Conservation (phyloP, 345 rosid genomes). For the Anacardium occidentale region DNA sequence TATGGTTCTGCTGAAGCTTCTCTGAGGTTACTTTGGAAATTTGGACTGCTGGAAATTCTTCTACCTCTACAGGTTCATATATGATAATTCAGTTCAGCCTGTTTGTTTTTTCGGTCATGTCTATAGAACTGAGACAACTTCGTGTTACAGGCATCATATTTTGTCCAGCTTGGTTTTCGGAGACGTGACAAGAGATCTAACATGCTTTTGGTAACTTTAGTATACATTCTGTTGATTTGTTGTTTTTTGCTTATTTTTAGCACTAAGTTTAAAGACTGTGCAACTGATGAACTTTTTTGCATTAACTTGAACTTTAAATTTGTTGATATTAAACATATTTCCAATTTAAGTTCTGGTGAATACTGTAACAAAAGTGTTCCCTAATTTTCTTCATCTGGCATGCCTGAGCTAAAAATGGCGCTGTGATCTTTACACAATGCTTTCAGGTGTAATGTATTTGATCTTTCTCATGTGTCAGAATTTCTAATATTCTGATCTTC, state of each 20-base stretch:
- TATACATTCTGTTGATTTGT: background rate
- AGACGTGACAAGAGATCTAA: slow-evolving; percentile 92
- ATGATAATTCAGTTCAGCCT: slow-evolving; percentile 13
- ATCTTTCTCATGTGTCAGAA: background rate
- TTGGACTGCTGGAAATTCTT: slow-evolving; percentile 84
- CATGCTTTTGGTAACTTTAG: slow-evolving; percentile 79
- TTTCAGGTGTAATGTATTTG: background rate
- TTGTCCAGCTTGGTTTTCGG: slow-evolving; percentile 60
- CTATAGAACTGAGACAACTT: slow-evolving; percentile 23
- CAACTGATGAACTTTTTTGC: background rate
- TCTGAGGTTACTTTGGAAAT: slow-evolving; percentile 84
- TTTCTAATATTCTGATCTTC: slow-evolving; percentile 15
- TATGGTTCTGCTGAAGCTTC: slow-evolving; percentile 98
- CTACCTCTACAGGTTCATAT: slow-evolving; percentile 71
- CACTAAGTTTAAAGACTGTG: too few relatives aligned
- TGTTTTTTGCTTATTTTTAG: background rate
- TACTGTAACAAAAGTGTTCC: too few relatives aligned
- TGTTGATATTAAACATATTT: background rate
- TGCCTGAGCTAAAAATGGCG: background rate
- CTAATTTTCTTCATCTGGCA: background rate
- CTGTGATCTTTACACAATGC: background rate
- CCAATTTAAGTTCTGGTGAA: background rate
- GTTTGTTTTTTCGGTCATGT: slow-evolving; percentile 3
- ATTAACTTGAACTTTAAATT: background rate
- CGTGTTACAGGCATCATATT: slow-evolving; percentile 72